Evolutionary conservation across 2,329 filamentous ascomycete genomes (phyloP), one percentile per base, ranked within the genome.

Genomic region (Aspergillus sergii): DNA sequence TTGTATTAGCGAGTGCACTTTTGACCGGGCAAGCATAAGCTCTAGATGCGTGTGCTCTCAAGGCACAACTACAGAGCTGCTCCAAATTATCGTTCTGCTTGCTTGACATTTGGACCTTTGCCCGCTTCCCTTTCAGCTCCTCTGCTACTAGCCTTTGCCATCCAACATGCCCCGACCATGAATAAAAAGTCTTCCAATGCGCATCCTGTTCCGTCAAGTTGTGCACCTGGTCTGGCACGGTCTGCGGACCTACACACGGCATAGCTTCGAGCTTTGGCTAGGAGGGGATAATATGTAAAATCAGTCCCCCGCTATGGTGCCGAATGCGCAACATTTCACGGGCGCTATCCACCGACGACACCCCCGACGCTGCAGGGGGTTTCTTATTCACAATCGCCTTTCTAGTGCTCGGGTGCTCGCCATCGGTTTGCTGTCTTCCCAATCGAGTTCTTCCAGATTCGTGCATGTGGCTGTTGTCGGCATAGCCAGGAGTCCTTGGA

Each of bases 401-500:
- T 41, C 51, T 34, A 39, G 16, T 36, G 14, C 34, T 16, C 34
- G 14, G 56, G 63, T 59, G 54, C 54, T 43, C 60, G 53, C 58
- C 30, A 39, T 63, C 50, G 58, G 57, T 59, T 60, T 51, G 28
- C 51, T 62, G 19, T 63, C 59, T 61, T 53, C 59, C 48, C 62
- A 59, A 36, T 61, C 62, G 41, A 57, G 34, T 60, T 58, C 58
- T 58, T 59, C 61, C 53, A 58, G 23, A 60, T 61, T 61, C 53
- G 55, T 65, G 61, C 64, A 62, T 64, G 57, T 62, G 62, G 59
- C 63, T 67, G 63, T 63, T 66, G 72, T 67, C 66, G 67, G 71
- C 74, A 76, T 75, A 71, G 69, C 70, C 68, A 71, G 72, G 73
- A 71, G 71, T 70, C 71, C 66, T 65, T 67, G 66, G 68, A 72